Conservation (phyloP, 2,329 filamentous ascomycete genomes). For the Fusarium napiforme region DNA sequence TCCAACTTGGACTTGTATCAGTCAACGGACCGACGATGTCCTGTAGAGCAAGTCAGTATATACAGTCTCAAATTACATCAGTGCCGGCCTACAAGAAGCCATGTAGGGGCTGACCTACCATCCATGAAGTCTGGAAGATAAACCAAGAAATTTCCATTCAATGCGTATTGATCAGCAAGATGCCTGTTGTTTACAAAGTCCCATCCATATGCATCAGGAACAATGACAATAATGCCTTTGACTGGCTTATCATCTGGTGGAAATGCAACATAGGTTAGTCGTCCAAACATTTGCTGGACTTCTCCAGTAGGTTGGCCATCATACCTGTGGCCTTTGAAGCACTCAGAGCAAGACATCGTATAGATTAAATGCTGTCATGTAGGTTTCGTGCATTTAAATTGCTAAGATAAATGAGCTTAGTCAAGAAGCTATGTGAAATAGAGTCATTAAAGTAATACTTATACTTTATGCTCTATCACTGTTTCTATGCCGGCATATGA, state of each 20-base stretch:
- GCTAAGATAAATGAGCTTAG: rapidly evolving
- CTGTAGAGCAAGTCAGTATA: not conserved
- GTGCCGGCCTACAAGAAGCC: not conserved
- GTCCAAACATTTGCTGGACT: not conserved
- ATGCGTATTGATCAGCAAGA: not conserved
- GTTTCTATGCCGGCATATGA: not conserved
- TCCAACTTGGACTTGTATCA: not conserved
- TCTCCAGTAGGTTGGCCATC: rapidly evolving
- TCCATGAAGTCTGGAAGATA: not conserved
- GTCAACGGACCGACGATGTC: rapidly evolving
- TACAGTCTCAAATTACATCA: rapidly evolving
- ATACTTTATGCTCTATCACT: not conserved
- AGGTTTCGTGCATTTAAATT: rapidly evolving
- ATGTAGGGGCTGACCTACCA: rapidly evolving
- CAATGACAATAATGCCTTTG: rapidly evolving
- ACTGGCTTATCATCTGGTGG: not conserved
- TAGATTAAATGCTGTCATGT: rapidly evolving
- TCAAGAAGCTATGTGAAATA: rapidly evolving
- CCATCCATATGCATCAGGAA: not conserved
- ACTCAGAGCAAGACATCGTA: not conserved
- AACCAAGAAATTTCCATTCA: not conserved
- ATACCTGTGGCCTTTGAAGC: not conserved
- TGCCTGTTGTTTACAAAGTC: not conserved
- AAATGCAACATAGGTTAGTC: rapidly evolving
- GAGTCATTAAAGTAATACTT: not conserved